phyloP scores from a whole-genome alignment of 345 rosid species.

The Citrus reticulata region DNA sequence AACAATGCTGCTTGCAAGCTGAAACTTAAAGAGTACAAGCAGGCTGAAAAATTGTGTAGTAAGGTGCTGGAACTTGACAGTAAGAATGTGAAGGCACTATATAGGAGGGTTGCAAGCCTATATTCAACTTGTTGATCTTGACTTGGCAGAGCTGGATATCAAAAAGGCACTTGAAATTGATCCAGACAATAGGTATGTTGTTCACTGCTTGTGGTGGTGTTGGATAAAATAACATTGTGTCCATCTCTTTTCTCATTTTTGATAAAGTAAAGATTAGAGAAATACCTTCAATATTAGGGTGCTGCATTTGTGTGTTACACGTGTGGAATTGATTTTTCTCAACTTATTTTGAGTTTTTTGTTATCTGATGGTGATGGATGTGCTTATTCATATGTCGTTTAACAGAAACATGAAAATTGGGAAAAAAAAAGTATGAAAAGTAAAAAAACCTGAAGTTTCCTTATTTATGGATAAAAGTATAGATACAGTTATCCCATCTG shows the following conservation, averaged over 20 bases:
- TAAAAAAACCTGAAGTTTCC: too few relatives aligned
- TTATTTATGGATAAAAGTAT: too few relatives aligned
- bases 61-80: conserved; percentile 43
- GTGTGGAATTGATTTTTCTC: not conserved
- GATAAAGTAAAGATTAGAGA: not conserved
- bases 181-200: conserved; percentile 56
- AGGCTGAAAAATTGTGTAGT: conserved; percentile 71
- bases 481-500: too few relatives aligned
- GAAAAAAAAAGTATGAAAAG: too few relatives aligned
- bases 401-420: not conserved
- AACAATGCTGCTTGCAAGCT: conserved; percentile 84
- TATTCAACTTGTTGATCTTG: conserved; percentile 59
- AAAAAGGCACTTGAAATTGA: conserved; percentile 82
- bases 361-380: not conserved
- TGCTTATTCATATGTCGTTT: not conserved
- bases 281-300: not conserved
- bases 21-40: conserved; percentile 70
- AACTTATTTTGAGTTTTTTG: not conserved
- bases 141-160: conserved; percentile 71
- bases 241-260: not conserved
- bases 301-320: not conserved
- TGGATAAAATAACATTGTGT: not conserved
- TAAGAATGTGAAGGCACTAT: conserved; percentile 65
- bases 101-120: conserved; percentile 83
- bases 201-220: not conserved